Evolutionary conservation across 305 asterid genomes (phyloP), one percentile per base, ranked within the genome.

Genomic region (Solanum hybrid): DNA sequence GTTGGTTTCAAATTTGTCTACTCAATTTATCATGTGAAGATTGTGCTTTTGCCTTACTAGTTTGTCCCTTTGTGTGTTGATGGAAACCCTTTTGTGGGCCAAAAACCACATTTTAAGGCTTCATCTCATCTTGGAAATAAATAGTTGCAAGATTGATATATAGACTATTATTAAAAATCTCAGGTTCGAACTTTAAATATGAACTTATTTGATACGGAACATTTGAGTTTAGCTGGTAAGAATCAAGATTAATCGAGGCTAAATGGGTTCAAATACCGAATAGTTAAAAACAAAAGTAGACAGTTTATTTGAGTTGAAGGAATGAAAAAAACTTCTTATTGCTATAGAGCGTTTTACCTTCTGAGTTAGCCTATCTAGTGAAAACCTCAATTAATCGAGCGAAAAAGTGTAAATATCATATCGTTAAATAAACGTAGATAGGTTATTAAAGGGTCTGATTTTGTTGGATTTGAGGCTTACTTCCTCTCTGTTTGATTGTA

Each of bases 1-100:
- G 22, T 84, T 51, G 29, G 88, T 17, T 84, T 84, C 88, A 51
- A 84, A 84, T 84, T 84, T 84, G 76, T 84, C 88, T 45, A 20
- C 76, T 31, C 29, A 51, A 84, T 84, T 51, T 73, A 84, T 84
- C 76, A 31, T 84, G 33, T 84, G 88, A 51, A 31, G 76, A 84
- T 84, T 29, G 11, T 29, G 31, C 17, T 84, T 51, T 84, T 20
- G 76, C 76, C 76, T 31, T 77, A 29, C 17, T 45, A 84, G 13
- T 29, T 83, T 83, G 88, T 83, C 88, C 14, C 6, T 45, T 51
- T 76, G 36, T 82, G 70, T 45, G 29, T 41, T 83, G 73, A 83
- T 83, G 10, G 87, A 83, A 83, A 29, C 39, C 38, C 88, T 41
- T 39, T 45, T 37, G 76, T 84, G 88, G 88, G 22, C 41, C 22